Evolutionary conservation across 371 early-diverging fungal genomes (phyloP).

Genomic region (Mortierella sp.): DNA sequence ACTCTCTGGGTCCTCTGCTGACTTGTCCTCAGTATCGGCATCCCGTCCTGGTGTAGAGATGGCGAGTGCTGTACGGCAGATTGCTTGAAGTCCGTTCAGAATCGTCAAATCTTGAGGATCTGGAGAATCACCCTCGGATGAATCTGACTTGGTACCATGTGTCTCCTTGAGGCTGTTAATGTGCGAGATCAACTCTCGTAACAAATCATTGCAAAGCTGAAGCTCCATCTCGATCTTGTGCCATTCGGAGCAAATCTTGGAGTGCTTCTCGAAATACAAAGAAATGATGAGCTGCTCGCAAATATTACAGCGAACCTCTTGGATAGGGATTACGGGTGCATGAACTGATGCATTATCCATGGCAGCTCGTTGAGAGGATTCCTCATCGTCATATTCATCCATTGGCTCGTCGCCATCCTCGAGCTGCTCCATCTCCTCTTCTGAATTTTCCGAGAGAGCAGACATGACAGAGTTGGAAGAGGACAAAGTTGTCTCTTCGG

Average conservation of each 20-base stretch:
- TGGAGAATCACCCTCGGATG: background rate
- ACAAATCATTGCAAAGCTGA: slow-evolving; percentile 73
- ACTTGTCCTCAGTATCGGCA: slow-evolving; percentile 40
- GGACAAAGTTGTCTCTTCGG: slow-evolving; percentile 24
- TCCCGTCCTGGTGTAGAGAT: slow-evolving; percentile 67
- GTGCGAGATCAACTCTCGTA: slow-evolving; percentile 71
- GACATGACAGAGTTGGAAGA: slow-evolving; percentile 45
- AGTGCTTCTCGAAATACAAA: slow-evolving; percentile 82
- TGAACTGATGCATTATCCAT: slow-evolving; percentile 23
- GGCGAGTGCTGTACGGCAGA: slow-evolving; percentile 55
- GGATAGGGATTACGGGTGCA: slow-evolving; percentile 52
- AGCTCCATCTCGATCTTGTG: slow-evolving; percentile 85
- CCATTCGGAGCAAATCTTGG: slow-evolving; percentile 76
- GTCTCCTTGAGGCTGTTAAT: slow-evolving; percentile 61
- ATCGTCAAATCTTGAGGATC: slow-evolving; percentile 12
- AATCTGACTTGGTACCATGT: slow-evolving; percentile 5
- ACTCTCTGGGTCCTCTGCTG: slow-evolving; percentile 19
- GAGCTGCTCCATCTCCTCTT: slow-evolving; percentile 20
- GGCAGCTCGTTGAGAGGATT: slow-evolving; percentile 13
- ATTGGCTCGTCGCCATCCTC: slow-evolving; percentile 17
- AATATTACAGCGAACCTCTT: slow-evolving; percentile 75
- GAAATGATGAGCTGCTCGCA: slow-evolving; percentile 84
- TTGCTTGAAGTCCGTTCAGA: slow-evolving; percentile 26
- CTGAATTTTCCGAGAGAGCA: slow-evolving; percentile 38
- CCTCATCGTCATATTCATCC: slow-evolving; percentile 21